phyloP scores from a whole-genome alignment of 2,329 filamentous ascomycete species.

The Coniosporium tulheliwenetii region DNA sequence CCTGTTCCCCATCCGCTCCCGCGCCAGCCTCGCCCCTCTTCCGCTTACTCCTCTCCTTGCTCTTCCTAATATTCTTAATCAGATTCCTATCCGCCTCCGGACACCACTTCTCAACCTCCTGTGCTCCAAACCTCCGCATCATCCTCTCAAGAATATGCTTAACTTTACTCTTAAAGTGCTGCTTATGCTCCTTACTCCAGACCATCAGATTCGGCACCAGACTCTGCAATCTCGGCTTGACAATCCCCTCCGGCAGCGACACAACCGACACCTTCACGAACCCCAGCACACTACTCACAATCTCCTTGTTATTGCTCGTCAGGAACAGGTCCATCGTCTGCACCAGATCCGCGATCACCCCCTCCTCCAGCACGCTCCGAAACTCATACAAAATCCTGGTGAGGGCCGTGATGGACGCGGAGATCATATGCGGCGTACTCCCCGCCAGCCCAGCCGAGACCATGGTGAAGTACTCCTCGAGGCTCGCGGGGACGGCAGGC shows the following conservation, averaged over 20 bases:
- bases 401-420: constrained; percentile 86
- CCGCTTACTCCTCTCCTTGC: constrained; percentile 76
- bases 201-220: constrained; percentile 83
- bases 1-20: constrained; percentile 36
- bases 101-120: constrained; percentile 62
- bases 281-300: constrained; percentile 83
- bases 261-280: constrained; percentile 96
- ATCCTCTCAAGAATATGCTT: constrained; percentile 96
- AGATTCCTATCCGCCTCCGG: constrained; percentile 81
- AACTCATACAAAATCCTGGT: constrained; percentile 92
- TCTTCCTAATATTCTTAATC: constrained; percentile 88
- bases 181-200: constrained; percentile 97
- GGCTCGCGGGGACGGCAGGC: constrained; percentile 57
- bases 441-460: constrained; percentile 89
- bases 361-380: constrained; percentile 49
- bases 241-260: constrained; percentile 61
- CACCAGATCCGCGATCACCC: constrained; percentile 68
- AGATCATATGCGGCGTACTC: constrained; percentile 91
- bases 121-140: constrained; percentile 78
- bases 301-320: constrained; percentile 91
- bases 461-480: constrained; percentile 98
- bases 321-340: constrained; percentile 94
- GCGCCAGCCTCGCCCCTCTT: constrained; percentile 59
- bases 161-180: constrained; percentile 90
- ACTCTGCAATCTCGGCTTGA: constrained; percentile 59